Evolutionary conservation across 805 yeast species (phyloP).

Genomic region (Wickerhamomyces chaumierensis): DNA sequence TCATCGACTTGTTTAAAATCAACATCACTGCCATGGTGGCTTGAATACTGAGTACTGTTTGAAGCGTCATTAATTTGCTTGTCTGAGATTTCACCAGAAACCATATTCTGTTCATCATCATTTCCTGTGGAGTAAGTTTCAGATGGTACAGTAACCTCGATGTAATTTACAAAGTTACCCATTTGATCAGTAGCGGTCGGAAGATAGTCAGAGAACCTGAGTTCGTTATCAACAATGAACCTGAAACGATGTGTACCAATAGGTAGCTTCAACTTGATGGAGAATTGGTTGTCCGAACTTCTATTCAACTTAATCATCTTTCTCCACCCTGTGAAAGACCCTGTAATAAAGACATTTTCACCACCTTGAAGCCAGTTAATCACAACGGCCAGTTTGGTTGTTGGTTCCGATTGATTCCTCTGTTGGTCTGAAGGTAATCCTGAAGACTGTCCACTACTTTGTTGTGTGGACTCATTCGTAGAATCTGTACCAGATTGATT

Average conservation of each 20-base stretch:
- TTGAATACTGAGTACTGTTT: not conserved
- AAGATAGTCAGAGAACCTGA: constrained; percentile 73
- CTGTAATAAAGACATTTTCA: constrained; percentile 86
- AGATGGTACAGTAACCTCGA: constrained; percentile 45
- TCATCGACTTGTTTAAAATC: constrained; percentile 30
- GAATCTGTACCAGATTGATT: not conserved
- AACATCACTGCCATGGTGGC: not conserved
- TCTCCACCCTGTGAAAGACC: constrained; percentile 96
- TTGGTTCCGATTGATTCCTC: constrained; percentile 1
- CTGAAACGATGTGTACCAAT: constrained; percentile 90
- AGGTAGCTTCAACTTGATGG: constrained; percentile 67
- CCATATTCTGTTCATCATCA: constrained; percentile 13
- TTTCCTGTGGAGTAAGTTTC: constrained; percentile 19
- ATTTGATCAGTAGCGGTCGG: constrained; percentile 97
- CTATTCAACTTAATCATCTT: constrained; percentile 83
- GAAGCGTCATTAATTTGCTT: not conserved
- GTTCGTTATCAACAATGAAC: constrained; percentile 88
- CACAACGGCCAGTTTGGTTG: constrained; percentile 35
- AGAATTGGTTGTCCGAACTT: constrained; percentile 41
- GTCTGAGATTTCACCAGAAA: constrained; percentile 15
- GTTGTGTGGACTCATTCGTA: no score
- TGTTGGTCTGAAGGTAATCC: not conserved
- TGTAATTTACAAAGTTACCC: constrained; percentile 90
- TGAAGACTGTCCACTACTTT: no score
- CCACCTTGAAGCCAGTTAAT: constrained; percentile 97